Conservation (phyloP, 176 grass and related monocot genomes). For the Ampelocalamus luodianensis region DNA sequence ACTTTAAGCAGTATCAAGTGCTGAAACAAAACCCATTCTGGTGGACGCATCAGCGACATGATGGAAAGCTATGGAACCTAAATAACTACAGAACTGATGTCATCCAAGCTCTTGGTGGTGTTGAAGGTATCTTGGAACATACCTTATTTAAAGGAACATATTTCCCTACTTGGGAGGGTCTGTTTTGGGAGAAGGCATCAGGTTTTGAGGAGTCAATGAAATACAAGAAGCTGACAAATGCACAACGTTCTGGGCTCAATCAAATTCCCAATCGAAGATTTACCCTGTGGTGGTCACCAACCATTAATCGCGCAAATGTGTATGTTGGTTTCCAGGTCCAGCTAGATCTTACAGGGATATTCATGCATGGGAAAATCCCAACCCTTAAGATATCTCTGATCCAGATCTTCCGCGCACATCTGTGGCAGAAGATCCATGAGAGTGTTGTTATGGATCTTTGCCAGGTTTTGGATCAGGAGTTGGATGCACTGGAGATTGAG, state of each 20-base stretch:
- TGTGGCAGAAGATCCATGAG: slow-evolving; percentile 99
- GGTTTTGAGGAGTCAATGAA: slow-evolving; percentile 99
- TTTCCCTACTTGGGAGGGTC: slow-evolving; percentile 99
- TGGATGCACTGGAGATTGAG: slow-evolving; percentile 97
- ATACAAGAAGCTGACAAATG: slow-evolving; percentile 98
- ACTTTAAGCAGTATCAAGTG: slow-evolving; percentile 99
- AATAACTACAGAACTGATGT: slow-evolving; percentile 99
- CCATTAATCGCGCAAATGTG: slow-evolving; percentile 90
- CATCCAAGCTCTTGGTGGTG: slow-evolving; percentile 99
- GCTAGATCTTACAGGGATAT: slow-evolving; percentile 85
- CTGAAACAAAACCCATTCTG: slow-evolving; percentile 99
- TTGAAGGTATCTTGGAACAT: slow-evolving; percentile 95
- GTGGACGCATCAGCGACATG: slow-evolving; percentile 99
- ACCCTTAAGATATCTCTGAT: slow-evolving; percentile 97
- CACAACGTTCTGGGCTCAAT: slow-evolving; percentile 91
- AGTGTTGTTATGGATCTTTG: slow-evolving; percentile 99
- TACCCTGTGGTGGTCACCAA: slow-evolving; percentile 96
- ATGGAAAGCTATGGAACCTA: slow-evolving; percentile 97
- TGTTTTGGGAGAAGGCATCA: slow-evolving; percentile 98
- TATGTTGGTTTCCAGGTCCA: slow-evolving; percentile 97
- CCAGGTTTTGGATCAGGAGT: slow-evolving; percentile 97
- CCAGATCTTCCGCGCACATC: slow-evolving; percentile 98
- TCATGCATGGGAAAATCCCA: slow-evolving; percentile 98
- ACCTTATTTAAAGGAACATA: slow-evolving; percentile 99
- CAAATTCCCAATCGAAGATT: slow-evolving; percentile 98